Evolutionary conservation across 306 rosid genomes (phyloP).

Genomic region (Trichosanthes truncata): DNA sequence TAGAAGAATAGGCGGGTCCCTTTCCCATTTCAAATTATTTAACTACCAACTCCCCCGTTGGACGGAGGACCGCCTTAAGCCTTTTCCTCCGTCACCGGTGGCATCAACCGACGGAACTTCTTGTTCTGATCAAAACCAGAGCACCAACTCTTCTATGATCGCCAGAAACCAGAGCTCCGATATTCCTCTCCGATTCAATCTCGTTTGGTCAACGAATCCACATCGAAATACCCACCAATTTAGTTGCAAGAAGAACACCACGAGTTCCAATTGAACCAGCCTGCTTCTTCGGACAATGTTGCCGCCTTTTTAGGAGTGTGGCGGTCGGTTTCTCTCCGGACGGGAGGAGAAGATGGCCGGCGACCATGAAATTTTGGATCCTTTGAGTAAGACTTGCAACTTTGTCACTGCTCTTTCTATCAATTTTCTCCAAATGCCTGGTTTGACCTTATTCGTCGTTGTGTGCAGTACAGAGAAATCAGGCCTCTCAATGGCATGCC

Average conservation of each 20-base stretch:
- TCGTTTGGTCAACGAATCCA: not conserved
- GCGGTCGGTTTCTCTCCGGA: not conserved
- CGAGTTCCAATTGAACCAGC: not conserved
- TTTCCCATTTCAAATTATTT: not conserved
- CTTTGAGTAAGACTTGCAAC: conserved; percentile 29
- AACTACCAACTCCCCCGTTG: not conserved
- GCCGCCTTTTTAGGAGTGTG: not conserved
- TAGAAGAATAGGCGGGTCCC: not conserved
- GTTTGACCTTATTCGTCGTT: not conserved
- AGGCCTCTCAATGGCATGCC: not conserved
- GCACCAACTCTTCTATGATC: too few relatives aligned
- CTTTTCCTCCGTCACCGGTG: not conserved
- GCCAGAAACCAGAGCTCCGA: not conserved
- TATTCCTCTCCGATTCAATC: not conserved
- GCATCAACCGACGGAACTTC: not conserved
- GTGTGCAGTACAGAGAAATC: conserved; percentile 20
- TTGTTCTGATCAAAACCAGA: not conserved
- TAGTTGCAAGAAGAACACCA: not conserved
- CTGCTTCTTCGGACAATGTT: not conserved
- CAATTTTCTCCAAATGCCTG: not conserved
- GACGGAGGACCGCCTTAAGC: not conserved
- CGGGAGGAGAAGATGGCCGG: not conserved
- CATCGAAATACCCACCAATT: not conserved
- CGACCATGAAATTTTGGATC: conserved; percentile 28
- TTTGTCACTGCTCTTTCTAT: not conserved